Evolutionary conservation across 306 rosid species (phyloP), one percentile per base, ranked within the genome.

Genomic region (Vachellia pachyceras): DNA sequence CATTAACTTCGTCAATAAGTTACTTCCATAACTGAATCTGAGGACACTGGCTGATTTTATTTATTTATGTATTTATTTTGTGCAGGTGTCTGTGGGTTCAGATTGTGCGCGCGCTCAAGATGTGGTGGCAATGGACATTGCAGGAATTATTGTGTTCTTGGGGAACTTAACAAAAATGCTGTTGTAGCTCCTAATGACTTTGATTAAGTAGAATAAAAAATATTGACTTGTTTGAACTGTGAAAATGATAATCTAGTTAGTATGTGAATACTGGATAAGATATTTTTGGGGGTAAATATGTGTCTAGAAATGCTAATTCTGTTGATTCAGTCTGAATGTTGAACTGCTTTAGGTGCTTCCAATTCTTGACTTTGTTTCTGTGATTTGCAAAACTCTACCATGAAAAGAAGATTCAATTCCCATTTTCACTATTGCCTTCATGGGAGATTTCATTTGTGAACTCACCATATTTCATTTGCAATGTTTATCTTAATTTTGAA

Each of bases 71-170:
- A 9, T 42, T 42, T 42, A 42, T 45, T 20, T 65, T 20, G 4
- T 79, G 85, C 93, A 93, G 99, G 94, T 95, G 13, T 88, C 96
- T 58, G 84, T 94, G 58, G 98, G 99, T 77, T n/a, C 89, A n/a
- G 79, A 95, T 11, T 61, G 82, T 75, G 0, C 1, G 55, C 83
- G 44, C 85, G 60, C 79, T 77, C 91, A 91, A 82, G 86, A 91
- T 83, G 80, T 89, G 71, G 89, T 86, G 25, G 98, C 89, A 44
- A 85, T 93, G 77, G 87, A 93, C 90, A 68, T 75, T 4, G 80
- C 69, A 25, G 46, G 88, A 73, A 81, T 47, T 88, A 89, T 76
- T 82, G 87, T 25, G 86, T 66, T 81, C 90, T 93, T 52, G 96
- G 99, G 60, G 87, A 88, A 69, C 25, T 91, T 9, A 68, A 77